Evolutionary conservation across 805 yeast genomes (phyloP), one percentile per base, ranked within the genome.

Genomic region (Citeromyces matritensis): DNA sequence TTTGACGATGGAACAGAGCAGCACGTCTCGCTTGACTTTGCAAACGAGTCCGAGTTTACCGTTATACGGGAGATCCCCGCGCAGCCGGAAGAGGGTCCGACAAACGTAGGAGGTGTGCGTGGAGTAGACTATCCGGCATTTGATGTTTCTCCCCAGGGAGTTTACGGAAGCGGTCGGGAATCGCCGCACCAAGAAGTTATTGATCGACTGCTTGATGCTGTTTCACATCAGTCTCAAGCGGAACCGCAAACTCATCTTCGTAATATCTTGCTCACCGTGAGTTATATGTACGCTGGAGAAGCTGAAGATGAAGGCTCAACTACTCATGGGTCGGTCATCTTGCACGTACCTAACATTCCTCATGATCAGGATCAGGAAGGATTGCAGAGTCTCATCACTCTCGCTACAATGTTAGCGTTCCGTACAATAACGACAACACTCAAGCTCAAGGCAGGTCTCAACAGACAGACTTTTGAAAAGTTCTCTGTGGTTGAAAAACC

Each of bases 321-420:
- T 47, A 49, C 33, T 48, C 53, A 7, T 49, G 83, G 83, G 0
- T 65, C 79, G 2, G 54, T 78, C 24, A 63, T 74, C 23, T 52
- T 78, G 41, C 69, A 75, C 26, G 69, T 78, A 21, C 82, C 85
- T n/a, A 73, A 75, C 41, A 71, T 71, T 27, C 66, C 76, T 1
- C 51, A 62, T 11, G 69, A 70, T 35, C 58, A 73, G 21, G 70
- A 75, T 33, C 77, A 73, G n/a, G 63, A 65, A 24, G 61, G 69
- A 24, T 56, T 77, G 23, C 74, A 70, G 42, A 71, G 68, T 24
- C 59, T 78, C 33, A 67, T 79, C 9, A 58, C 75, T 17, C 51
- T 78, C 35, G 84, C 85, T 2, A 75, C 86, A 0, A 71, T 73
- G 15, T 63, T 78, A 49, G 85, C 85, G 1, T 60, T 75, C 47